Base-by-base conservation (phyloP, 371 early-diverging fungal genomes). In the Nematocida sp. region DNA sequence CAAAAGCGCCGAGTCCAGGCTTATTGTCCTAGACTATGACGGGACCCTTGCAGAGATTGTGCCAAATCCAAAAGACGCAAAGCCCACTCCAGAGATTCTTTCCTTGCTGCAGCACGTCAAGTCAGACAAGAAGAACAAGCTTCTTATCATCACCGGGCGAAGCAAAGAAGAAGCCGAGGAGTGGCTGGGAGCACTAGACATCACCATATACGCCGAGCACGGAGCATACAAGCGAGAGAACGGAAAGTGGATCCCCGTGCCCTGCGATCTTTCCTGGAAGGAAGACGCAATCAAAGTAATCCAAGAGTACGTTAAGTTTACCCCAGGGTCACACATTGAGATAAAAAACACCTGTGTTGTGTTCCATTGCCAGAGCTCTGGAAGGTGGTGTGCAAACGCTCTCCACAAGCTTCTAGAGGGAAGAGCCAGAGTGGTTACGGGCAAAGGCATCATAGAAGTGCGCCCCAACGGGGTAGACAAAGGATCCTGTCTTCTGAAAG, bases 121-220 rank as follows among this genome's bases (percentile, higher is more conserved):
- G 7, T 41, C 78, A 48, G 38, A 65, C 25, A 41, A 52, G 15
- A 79, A 74, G 45, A 70, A 70, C 52, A 49, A 36, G 17, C 62
- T 82, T 1, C 43, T 81, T 38, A 76, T 83, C 40, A 54, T 66
- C 25, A 81, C 82, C 31, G 84, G 84, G 21, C 67, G 84, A 67
- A 60, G 60, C 4, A 57, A 60, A 32, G 63, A 77, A 49, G 77
- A 63, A 4, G 64, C 77, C 2, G 81, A 82, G 23, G 74, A 76
- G 32, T 82, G 82, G 76, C 76, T 84, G 56, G 77, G 77, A 19
- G 17, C 46, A n/a, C 60, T 57, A 19, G 65, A 78, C 15, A 64
- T 84, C 1, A 63, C 75, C 37, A 67, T 82, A 17, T 81, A 74
- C 74, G 82, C 84, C 37, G 84, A 82, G 63, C 84, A 84, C 76